Evolutionary conservation across 805 yeast genomes (phyloP).

Genomic region (Wickerhamiella allomyrinae): DNA sequence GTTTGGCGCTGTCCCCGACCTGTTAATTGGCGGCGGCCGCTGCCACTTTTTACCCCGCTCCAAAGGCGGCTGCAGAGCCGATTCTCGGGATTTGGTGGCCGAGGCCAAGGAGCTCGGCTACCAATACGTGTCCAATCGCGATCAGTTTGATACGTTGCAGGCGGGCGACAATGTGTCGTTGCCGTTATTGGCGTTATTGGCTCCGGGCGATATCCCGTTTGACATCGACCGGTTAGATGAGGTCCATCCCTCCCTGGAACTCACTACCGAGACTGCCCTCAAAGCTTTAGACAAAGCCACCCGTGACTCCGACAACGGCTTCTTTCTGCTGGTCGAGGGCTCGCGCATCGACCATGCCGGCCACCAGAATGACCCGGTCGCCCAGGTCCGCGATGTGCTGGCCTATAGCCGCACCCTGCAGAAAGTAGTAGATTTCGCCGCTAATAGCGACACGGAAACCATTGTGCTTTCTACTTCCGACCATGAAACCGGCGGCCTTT

Average conservation of each 20-base stretch:
- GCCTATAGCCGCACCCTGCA: conserved; percentile 74
- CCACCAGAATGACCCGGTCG: conserved; percentile 86
- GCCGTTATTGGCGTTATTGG: conserved; percentile 67
- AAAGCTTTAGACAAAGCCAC: conserved; percentile 54
- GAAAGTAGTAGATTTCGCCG: conserved; percentile 59
- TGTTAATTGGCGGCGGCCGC: conserved; percentile 78
- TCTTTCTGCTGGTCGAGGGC: conserved; percentile 78
- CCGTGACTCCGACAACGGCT: conserved; percentile 62
- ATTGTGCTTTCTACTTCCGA: conserved; percentile 72
- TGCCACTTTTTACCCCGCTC: conserved; percentile 58
- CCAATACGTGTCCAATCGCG: conserved; percentile 46
- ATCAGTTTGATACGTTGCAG: conserved; percentile 41
- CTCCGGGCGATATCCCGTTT: conserved; percentile 67
- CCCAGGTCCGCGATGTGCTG: conserved; percentile 80
- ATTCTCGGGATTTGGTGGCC: conserved; percentile 50
- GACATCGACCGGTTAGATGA: conserved; percentile 57
- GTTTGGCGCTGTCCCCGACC: conserved; percentile 69
- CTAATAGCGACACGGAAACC: conserved; percentile 58
- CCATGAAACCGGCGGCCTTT: conserved; percentile 92
- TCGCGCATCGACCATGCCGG: conserved; percentile 94
- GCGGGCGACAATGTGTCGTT: conserved; percentile 49
- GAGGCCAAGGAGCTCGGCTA: conserved; percentile 51
- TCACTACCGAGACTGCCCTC: conserved; percentile 62
- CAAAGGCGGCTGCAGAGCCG: conserved; percentile 54
- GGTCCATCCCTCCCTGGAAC: conserved; percentile 63